Conservation (phyloP, 2,329 filamentous ascomycete species). For the Pseudopithomyces maydicus region DNA sequence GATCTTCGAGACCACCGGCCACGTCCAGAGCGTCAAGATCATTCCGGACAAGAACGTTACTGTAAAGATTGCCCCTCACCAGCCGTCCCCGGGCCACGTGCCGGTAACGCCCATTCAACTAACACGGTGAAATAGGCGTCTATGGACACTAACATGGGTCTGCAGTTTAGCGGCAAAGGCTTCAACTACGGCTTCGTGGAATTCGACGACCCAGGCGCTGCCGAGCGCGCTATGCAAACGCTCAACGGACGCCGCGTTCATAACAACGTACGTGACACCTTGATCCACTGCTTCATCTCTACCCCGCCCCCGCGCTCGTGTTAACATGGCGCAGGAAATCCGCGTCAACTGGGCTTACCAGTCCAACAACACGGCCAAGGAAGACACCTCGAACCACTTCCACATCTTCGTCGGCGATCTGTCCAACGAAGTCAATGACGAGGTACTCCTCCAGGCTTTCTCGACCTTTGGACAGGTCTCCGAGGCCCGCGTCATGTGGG, state of each 20-base stretch:
- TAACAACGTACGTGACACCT: conserved; percentile 74
- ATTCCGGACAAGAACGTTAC: conserved; percentile 99
- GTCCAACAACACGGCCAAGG: conserved; percentile 90
- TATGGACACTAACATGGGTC: not conserved
- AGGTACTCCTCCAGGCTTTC: conserved; percentile 90
- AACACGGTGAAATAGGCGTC: not conserved
- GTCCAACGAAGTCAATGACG: conserved; percentile 98
- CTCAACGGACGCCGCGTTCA: conserved; percentile 95
- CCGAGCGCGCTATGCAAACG: conserved; percentile 96
- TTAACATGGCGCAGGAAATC: conserved; percentile 73
- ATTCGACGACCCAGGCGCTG: conserved; percentile 95
- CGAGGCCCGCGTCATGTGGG: conserved; percentile 99
- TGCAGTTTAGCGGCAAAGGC: conserved; percentile 64
- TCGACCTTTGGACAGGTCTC: conserved; percentile 95
- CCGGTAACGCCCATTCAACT: conserved; percentile 3
- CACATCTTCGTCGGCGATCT: conserved; percentile 98
- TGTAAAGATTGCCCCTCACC: conserved; percentile 38
- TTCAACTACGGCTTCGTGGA: conserved; percentile 99
- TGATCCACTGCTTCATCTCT: conserved; percentile 12
- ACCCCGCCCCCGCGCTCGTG: conserved; percentile 11
- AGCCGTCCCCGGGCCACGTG: not conserved
- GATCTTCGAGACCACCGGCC: conserved; percentile 98
- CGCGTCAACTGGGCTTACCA: conserved; percentile 99
- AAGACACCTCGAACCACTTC: conserved; percentile 97
- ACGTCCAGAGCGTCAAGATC: conserved; percentile 98